These are phyloP conservation scores for Pseudogymnoascus sp. DNA, from an alignment of 2,329 filamentous ascomycete genomes.

Conservation along the genomic window DNA sequence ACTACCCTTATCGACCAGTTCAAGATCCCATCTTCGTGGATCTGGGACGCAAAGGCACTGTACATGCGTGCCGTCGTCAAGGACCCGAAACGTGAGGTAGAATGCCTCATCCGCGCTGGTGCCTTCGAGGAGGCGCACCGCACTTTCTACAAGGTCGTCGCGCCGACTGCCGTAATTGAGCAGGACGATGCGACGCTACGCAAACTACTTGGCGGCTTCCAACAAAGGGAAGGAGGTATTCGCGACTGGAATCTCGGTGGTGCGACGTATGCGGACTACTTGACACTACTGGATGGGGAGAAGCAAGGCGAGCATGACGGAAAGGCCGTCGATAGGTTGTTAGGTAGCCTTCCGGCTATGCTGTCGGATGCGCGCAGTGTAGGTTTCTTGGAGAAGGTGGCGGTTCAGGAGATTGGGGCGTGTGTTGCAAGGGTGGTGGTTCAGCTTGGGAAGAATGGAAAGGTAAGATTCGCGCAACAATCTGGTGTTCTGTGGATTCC, in stretches of 20 bases:
- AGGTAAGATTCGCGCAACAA: conserved; percentile 38
- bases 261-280: conserved; percentile 64
- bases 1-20: conserved; percentile 55
- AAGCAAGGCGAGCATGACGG: conserved; percentile 36
- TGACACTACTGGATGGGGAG: conserved; percentile 42
- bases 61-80: conserved; percentile 68
- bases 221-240: conserved; percentile 53
- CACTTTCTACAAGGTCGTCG: conserved; percentile 73
- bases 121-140: conserved; percentile 76
- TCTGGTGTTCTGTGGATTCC: conserved; percentile 8
- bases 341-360: conserved; percentile 50
- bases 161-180: conserved; percentile 73
- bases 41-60: conserved; percentile 81
- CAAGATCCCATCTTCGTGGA: conserved; percentile 67
- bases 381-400: conserved; percentile 56
- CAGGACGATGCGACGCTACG: conserved; percentile 67
- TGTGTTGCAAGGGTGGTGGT: conserved; percentile 62
- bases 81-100: conserved; percentile 64
- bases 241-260: conserved; percentile 72
- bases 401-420: conserved; percentile 74
- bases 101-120: conserved; percentile 70
- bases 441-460: conserved; percentile 45
- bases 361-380: conserved; percentile 24
- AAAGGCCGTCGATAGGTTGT: conserved; percentile 47
- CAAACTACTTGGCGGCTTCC: conserved; percentile 64